phyloP scores from a whole-genome alignment of 179 eudicot species.

The Silene vulgaris region DNA sequence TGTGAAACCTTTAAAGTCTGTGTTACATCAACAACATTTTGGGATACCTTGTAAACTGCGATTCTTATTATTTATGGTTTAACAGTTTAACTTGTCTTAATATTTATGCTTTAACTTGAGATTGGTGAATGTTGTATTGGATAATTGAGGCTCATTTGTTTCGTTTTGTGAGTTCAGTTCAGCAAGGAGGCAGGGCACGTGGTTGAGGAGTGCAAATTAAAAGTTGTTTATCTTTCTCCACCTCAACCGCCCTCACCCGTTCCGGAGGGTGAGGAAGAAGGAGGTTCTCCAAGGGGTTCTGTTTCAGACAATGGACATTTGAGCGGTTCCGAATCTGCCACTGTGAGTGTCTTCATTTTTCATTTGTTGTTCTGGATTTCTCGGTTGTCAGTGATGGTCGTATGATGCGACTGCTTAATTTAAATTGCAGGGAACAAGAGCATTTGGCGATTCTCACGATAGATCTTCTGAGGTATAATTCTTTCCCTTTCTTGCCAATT shows the following conservation, averaged over 20 bases:
- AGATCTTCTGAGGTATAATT: constrained; percentile 41
- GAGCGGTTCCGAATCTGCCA: constrained; percentile 36
- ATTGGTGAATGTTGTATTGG: background rate
- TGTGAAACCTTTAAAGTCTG: background rate
- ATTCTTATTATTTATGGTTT: background rate
- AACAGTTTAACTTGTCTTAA: background rate
- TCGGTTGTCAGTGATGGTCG: background rate
- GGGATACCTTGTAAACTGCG: background rate
- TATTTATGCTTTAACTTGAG: background rate
- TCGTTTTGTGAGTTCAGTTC: constrained; percentile 30
- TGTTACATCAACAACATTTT: background rate
- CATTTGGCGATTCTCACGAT: constrained; percentile 43
- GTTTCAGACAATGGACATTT: constrained; percentile 44
- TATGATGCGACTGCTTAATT: constrained; percentile 5
- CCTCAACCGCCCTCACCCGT: constrained; percentile 68
- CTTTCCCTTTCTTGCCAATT: background rate
- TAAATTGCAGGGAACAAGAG: constrained; percentile 34
- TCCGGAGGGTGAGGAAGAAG: constrained; percentile 69
- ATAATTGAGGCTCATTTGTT: background rate
- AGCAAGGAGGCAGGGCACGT: constrained; percentile 56
- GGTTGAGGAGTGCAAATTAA: constrained; percentile 66
- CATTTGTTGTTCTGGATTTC: background rate
- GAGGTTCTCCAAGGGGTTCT: constrained; percentile 45
- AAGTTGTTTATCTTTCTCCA: constrained; percentile 58
- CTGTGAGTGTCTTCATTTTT: constrained; percentile 23